These are phyloP conservation scores for Ehretia macrophylla DNA, from an alignment of 257 asterid species.

Conservation along the genomic window DNA sequence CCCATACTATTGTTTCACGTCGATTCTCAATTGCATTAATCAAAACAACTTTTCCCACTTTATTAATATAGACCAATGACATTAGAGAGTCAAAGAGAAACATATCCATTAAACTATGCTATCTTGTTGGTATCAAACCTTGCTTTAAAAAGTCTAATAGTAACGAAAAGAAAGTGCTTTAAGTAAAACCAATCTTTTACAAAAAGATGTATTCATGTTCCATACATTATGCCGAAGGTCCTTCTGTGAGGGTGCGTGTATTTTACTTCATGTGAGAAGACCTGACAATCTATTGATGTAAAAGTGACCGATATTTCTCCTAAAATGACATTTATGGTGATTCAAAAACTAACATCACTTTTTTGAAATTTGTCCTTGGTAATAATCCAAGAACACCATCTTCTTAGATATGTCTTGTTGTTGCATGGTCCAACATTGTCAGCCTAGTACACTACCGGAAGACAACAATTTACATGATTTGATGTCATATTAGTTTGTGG, in stretches of 20 bases:
- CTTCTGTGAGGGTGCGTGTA: too few relatives aligned
- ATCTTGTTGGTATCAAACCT: conserved; percentile 28
- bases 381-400: background rate
- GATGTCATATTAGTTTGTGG: conserved; percentile 1
- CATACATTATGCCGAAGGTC: too few relatives aligned
- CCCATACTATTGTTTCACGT: too few relatives aligned
- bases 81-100: conserved; percentile 7
- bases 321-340: background rate
- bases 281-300: too few relatives aligned
- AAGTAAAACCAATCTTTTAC: conserved; percentile 7
- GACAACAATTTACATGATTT: conserved; percentile 6
- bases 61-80: too few relatives aligned
- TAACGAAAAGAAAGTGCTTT: conserved; percentile 10
- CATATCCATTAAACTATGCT: conserved; percentile 31
- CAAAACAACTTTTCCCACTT: too few relatives aligned
- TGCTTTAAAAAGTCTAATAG: conserved; percentile 12
- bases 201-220: too few relatives aligned
- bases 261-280: too few relatives aligned
- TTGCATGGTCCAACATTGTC: conserved; percentile 4
- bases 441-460: background rate
- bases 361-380: conserved; percentile 2
- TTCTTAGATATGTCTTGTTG: conserved; percentile 1
- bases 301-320: conserved; percentile 1
- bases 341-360: background rate
- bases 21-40: too few relatives aligned